These are phyloP conservation scores for Quillaja saponaria DNA, from an alignment of 306 rosid genomes.

Conservation along the genomic window DNA sequence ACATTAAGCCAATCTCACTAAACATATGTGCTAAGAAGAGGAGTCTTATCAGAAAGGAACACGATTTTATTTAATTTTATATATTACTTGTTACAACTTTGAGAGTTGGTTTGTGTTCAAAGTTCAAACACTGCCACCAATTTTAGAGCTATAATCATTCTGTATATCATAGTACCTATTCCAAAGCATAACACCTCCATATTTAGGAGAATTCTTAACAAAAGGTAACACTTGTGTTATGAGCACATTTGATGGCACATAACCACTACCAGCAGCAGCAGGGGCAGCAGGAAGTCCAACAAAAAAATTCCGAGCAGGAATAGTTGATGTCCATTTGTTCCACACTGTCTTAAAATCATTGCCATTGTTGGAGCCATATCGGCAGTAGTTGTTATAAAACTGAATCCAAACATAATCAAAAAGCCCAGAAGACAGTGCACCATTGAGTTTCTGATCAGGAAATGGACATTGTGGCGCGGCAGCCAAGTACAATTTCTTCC, in stretches of 20 bases:
- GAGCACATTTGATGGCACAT: slow-evolving; percentile 8
- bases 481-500: slow-evolving; percentile 27
- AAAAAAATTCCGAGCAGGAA: slow-evolving; percentile 7
- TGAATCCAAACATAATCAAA: slow-evolving; percentile 44
- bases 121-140: too few species aligned
- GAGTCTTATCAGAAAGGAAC: too few species aligned
- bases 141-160: too few species aligned
- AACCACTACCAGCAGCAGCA: slow-evolving; percentile 12
- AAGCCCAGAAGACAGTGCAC: slow-evolving; percentile 32
- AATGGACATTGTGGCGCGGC: slow-evolving; percentile 44
- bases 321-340: slow-evolving; percentile 30
- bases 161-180: slow-evolving; percentile 1
- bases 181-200: slow-evolving; percentile 32
- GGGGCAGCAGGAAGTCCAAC: slow-evolving; percentile 18
- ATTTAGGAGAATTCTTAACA: not conserved
- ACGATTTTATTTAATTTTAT: too few species aligned
- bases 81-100: too few species aligned
- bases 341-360: slow-evolving; percentile 22
- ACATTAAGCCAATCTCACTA: too few species aligned
- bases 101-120: too few species aligned
- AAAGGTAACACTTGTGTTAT: not conserved
- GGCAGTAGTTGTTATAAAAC: slow-evolving; percentile 34
- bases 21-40: too few species aligned
- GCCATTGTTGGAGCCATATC: slow-evolving; percentile 12
- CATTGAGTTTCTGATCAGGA: slow-evolving; percentile 10